Conservation (phyloP, 768 basidiomycete genomes). For the Tylopilus plumbeoviolaceoides region DNA sequence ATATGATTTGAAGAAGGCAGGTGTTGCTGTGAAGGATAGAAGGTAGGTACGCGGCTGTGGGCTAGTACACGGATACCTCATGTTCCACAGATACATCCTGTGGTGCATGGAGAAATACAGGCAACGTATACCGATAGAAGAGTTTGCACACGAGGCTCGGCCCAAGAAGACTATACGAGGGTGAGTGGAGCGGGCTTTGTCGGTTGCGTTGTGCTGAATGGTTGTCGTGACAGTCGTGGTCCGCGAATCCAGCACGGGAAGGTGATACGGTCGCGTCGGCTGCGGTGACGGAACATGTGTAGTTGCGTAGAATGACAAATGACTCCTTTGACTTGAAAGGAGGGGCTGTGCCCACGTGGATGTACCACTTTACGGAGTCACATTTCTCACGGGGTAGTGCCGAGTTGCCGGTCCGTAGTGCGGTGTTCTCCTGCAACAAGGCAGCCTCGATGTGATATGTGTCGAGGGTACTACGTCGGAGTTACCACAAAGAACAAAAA, state of each 20-base stretch:
- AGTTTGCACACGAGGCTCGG: constrained; percentile 60
- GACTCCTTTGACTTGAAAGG: constrained; percentile 2
- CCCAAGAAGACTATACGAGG: constrained; percentile 80
- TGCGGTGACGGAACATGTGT: constrained; percentile 21
- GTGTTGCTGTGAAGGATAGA: constrained; percentile 63
- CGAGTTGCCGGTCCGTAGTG: constrained; percentile 14
- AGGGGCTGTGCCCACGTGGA: constrained; percentile 22
- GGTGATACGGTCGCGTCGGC: constrained; percentile 62
- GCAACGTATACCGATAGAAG: constrained; percentile 45
- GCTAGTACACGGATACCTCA: constrained; percentile 1
- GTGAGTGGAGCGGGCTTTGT: constrained; percentile 39
- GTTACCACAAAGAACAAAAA: constrained; percentile 38
- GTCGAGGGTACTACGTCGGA: constrained; percentile 35
- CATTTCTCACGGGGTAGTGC: constrained; percentile 27
- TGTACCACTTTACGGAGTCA: constrained; percentile 26
- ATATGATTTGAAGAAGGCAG: constrained; percentile 56
- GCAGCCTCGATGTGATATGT: constrained; percentile 35
- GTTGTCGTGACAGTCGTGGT: constrained; percentile 50
- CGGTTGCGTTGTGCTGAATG: background rate
- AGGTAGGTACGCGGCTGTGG: constrained; percentile 43
- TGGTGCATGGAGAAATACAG: constrained; percentile 86
- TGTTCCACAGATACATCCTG: constrained; percentile 60
- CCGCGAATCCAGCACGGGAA: constrained; percentile 73
- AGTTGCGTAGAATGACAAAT: constrained; percentile 13
- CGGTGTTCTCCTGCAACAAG: constrained; percentile 26